These are phyloP conservation scores for Serendipita sp. DNA, from an alignment of 768 basidiomycete genomes.

Conservation along the genomic window DNA sequence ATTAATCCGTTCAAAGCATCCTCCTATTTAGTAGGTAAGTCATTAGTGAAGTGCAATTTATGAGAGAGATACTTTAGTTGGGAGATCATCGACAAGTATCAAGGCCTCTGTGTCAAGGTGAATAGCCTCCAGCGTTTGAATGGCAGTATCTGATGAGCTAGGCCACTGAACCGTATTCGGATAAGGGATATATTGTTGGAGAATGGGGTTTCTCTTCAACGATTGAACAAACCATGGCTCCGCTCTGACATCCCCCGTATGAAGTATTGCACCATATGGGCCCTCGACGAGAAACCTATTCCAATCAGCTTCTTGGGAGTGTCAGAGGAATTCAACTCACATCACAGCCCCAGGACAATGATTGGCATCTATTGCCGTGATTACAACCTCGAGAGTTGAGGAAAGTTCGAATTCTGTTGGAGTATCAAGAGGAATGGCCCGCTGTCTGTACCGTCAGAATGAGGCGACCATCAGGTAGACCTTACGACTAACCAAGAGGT, in stretches of 20 bases:
- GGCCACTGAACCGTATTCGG: slow-evolving; percentile 11
- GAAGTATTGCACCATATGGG: slow-evolving; percentile 51
- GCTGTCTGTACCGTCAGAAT: slow-evolving; percentile 16
- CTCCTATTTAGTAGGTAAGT: slow-evolving; percentile 27
- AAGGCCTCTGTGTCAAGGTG: slow-evolving; percentile 70
- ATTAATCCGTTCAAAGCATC: slow-evolving; percentile 52
- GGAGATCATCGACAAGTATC: slow-evolving; percentile 35
- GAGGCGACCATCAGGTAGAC: background rate
- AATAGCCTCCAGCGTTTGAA: slow-evolving; percentile 46
- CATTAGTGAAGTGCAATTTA: background rate
- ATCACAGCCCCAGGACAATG: slow-evolving; percentile 93
- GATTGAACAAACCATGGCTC: slow-evolving; percentile 67
- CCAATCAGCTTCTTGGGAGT: background rate
- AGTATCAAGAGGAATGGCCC: slow-evolving; percentile 36
- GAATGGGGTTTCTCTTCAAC: slow-evolving; percentile 49
- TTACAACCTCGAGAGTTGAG: slow-evolving; percentile 39
- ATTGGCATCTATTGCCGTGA: slow-evolving; percentile 81
- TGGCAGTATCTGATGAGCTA: background rate
- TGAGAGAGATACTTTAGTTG: slow-evolving; percentile 36
- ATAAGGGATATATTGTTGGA: slow-evolving; percentile 50
- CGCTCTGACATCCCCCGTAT: slow-evolving; percentile 87
- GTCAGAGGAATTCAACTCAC: slow-evolving; percentile 27
- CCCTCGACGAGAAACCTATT: slow-evolving; percentile 79
- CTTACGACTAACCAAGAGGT: slow-evolving; percentile 43
- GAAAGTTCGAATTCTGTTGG: slow-evolving; percentile 49